A percentile compares a stretch with the other conserved stretches of the same genome.
Conservation (phyloP, 257 asterid genomes). For the Solanum virginianum region DNA sequence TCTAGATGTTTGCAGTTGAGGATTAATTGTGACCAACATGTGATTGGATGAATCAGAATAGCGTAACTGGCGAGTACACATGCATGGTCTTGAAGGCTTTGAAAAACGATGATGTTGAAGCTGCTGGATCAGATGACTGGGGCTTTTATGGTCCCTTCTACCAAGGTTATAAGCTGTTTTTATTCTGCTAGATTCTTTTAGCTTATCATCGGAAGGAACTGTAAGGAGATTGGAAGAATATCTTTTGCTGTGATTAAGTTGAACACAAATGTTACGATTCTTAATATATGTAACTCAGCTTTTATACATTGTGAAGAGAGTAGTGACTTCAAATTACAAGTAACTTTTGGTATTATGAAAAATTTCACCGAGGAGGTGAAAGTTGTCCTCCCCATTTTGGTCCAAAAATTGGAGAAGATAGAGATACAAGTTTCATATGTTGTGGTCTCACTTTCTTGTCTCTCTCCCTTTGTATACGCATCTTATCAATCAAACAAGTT, state of each 20-base stretch:
- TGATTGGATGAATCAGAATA: slow-evolving; percentile 34
- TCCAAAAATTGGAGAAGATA: neutral
- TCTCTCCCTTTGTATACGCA: neutral
- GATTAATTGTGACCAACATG: neutral
- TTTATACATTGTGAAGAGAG: neutral
- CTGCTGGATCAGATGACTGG: slow-evolving; percentile 43
- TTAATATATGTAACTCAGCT: neutral
- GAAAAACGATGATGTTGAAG: slow-evolving; percentile 65
- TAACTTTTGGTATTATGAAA: neutral
- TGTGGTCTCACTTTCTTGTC: neutral
- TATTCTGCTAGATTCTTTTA: neutral
- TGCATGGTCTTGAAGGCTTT: slow-evolving; percentile 86
- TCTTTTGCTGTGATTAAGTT: neutral
- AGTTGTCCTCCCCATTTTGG: neutral
- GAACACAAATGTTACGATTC: neutral
- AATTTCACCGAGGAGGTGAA: neutral
- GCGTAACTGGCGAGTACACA: slow-evolving; percentile 79
- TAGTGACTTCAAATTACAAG: neutral
- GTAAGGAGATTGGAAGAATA: neutral
- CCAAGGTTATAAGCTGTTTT: slow-evolving; percentile 30
- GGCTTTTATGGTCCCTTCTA: slow-evolving; percentile 62
- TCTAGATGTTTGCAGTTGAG: neutral
- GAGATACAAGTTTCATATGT: neutral
- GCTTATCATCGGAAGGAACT: neutral
- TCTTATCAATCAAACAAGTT: neutral